Base-by-base conservation (phyloP, 2,329 filamentous ascomycete species). In the Talaromyces pinophilus region DNA sequence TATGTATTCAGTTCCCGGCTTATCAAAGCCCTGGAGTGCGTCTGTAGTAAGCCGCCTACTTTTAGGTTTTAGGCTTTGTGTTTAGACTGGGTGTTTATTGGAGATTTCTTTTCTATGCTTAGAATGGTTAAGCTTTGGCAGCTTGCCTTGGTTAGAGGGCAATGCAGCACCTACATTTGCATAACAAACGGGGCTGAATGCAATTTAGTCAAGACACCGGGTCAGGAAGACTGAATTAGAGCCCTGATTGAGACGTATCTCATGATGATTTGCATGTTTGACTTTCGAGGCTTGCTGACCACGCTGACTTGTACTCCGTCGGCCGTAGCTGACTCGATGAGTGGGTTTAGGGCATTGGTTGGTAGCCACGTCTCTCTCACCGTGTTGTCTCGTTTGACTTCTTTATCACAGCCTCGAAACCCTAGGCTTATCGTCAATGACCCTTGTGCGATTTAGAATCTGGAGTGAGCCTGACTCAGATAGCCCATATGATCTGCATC, bases 121-220 rank as follows among this genome's bases (percentile, higher is more conserved):
- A 35, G 28, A 15, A n/a, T 57, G 33, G 10, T 57, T 57, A 57
- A 57, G 54, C 54, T 57, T 38, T 25, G n/a, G 38, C 38, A 42
- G 38, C 38, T 15, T 42, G 42, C 6, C 33, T 57, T 38, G 30
- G 11, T 13, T 8, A 15, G n/a, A 57, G n/a, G 28, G 54, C 54
- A 22, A 57, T 38, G 30, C 33, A 40, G 30, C n/a, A 22, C 48
- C 38, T 19, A 15, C 2, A 15, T 35, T 55, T 55, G n/a, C 30
- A 57, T 38, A 35, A 17, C 28, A 55, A 55, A 35, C n/a, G n/a
- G 30, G 17, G 33, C 54, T 38, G n/a, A 57, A 38, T 38, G n/a
- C 15, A 13, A 33, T 33, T 13, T 33, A 10, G 50, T n/a, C 50
- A n/a, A 33, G n/a, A 57, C 19, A 15, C 54, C n/a, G 54, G 22